Base-by-base conservation (phyloP, 495 filamentous ascomycete species). In the Hypoxylon rickii region DNA sequence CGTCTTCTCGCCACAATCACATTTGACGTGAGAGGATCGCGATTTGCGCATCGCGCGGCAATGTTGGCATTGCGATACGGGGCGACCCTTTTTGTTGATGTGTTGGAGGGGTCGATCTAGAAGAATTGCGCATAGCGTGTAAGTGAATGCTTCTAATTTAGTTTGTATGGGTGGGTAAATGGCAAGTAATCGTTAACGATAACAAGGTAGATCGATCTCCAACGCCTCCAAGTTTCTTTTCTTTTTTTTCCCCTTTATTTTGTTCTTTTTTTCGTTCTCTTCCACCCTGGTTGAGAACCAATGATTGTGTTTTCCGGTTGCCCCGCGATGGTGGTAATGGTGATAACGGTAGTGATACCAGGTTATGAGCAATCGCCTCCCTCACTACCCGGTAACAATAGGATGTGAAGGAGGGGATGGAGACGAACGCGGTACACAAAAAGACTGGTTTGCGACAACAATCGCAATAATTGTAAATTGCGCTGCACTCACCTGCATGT, bases 1-100 rank as follows among this genome's bases (percentile, higher is more conserved):
- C 67, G 77, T 82, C 83, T 93, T 96, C 73, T 94, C 92, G 71
- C 91, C 92, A 76, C 94, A 99, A 71, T 97, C 93, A 79, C 94
- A 99, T 76, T 92, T 93, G 63, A 92, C 84, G 76, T 99, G 94
- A 54, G 92, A 88, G 58, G 94, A 87, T 58, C 95, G 90, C 72
- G 92, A 94, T 82, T 97, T 97, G 83, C 94, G 92, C 78, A 96
- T 89, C 61, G 87, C 83, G 74, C 94, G 92, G 75, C 94, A 99
- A 78, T 97, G 94, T 65, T 89, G 81, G 73, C 94, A 99, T 88
- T 99, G 94, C 72, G 93, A 96, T 66, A 97, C 93, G 62, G 94
- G 94, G 63, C 94, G 89, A 73, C 94, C 94, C 66, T 99, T 97
- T 76, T 96, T 96, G 77, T 94, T 94, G 81, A 97, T 96, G 72